Conservation (phyloP, 2,329 filamentous ascomycete genomes). For the Neopestalotiopsis sp. region DNA sequence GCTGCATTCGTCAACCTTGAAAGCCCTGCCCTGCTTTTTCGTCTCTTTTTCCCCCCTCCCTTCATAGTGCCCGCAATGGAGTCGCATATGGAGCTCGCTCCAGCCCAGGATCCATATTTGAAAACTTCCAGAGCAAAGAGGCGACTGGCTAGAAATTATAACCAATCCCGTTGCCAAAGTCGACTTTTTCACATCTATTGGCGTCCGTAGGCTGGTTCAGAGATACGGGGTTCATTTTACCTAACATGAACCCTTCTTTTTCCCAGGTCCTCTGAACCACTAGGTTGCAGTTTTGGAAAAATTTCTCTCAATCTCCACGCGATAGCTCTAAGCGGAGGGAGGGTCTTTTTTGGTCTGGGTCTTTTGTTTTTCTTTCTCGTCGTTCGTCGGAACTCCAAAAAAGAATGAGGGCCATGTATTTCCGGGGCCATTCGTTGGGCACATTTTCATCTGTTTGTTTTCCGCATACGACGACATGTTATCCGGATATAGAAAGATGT, state of each 20-base stretch:
- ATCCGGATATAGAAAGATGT: constrained; percentile 17
- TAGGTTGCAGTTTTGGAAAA: neutral
- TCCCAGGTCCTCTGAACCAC: neutral
- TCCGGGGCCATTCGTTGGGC: neutral
- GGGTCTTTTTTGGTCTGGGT: neutral
- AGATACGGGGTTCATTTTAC: neutral
- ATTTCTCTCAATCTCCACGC: neutral
- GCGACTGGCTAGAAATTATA: neutral
- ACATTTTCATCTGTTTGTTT: neutral
- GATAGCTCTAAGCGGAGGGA: neutral
- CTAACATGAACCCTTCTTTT: neutral
- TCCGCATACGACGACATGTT: constrained; percentile 18
- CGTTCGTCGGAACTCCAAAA: too few relatives aligned
- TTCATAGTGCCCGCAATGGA: neutral
- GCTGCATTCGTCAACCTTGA: neutral
- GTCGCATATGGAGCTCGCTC: neutral
- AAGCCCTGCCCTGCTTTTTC: neutral
- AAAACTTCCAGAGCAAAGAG: neutral
- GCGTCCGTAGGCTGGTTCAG: neutral
- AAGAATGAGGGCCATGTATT: neutral
- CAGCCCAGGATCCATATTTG: neutral
- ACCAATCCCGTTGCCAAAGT: constrained; percentile 15
- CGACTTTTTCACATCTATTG: constrained; percentile 9
- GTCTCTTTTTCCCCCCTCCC: neutral
- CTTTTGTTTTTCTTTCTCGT: too few relatives aligned